Base-by-base conservation (phyloP, 2,329 filamentous ascomycete genomes). In the Davidsoniella australis region DNA sequence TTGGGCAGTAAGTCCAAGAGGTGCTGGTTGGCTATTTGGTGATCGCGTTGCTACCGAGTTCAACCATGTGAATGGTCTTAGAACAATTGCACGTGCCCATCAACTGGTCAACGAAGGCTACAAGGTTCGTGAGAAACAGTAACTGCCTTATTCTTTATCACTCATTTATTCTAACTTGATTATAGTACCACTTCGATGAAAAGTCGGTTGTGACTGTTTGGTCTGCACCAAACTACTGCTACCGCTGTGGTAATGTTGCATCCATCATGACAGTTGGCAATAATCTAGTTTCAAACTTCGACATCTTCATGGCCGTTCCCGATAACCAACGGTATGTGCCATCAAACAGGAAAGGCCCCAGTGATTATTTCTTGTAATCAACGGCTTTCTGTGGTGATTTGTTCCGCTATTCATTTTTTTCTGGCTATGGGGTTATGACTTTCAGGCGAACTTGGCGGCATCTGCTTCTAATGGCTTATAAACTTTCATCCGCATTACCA, bases 51-150 rank as follows among this genome's bases (percentile, higher is more conserved):
- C 95, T 41, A 91, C 82, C 56, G 95, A 98, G 63, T 98, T 98
- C 64, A 80, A 98, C 55, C 85, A 95, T 60, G 88, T 98, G 58
- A 98, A 98, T 63, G 85, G 82, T 53, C 84, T 98, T 71, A 91
- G 83, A 55, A 84, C 96, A 59, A 98, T 98, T 60, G 76, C 95
- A 24, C 82, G 91, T 45, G 91, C 91, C n/a, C 91, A 98, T 65
- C 91, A 98, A 66, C 74, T 98, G 2, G 95, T 94, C 58, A 94
- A 98, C 59, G 91, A 98, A 66, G 91, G 91, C 3, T 98, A 94
- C 66, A 94, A 98, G 72, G 85, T 94, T 59, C 54, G 64, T 56
- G 14, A 36, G 12, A 9, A 9, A 6, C 10, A 5, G 14, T 26
- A 16, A 17, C 5, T 14, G 14, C 37, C 14, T 39, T 14, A 5